These are phyloP conservation scores for Thelonectria discophora DNA, from an alignment of 2,329 filamentous ascomycete species.

Conservation along the genomic window DNA sequence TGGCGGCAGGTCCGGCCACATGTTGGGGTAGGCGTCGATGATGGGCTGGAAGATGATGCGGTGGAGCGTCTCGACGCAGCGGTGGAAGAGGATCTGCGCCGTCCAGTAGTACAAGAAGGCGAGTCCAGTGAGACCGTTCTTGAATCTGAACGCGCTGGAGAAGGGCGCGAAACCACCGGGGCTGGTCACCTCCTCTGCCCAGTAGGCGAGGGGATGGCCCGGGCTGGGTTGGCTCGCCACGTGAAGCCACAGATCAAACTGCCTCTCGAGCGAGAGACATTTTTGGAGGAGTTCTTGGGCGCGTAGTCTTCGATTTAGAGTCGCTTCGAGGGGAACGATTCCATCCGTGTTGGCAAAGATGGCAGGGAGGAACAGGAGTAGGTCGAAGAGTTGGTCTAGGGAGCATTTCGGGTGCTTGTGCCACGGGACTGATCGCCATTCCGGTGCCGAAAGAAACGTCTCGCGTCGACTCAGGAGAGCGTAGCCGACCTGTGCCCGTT, in stretches of 20 bases:
- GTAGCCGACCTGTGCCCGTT: conserved; percentile 51
- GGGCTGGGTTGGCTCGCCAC: conserved; percentile 41
- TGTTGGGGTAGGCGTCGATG: conserved; percentile 50
- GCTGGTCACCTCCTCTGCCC: conserved; percentile 48
- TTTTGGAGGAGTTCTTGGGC: conserved; percentile 59
- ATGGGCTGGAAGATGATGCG: conserved; percentile 55
- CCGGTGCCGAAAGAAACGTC: conserved; percentile 60
- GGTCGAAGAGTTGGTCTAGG: conserved; percentile 63
- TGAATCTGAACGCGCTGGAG: conserved; percentile 55
- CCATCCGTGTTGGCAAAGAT: conserved; percentile 58
- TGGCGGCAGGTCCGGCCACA: conserved; percentile 51
- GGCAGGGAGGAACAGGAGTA: conserved; percentile 56
- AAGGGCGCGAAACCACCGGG: conserved; percentile 53
- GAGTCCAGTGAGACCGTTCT: conserved; percentile 54
- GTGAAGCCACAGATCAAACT: conserved; percentile 59
- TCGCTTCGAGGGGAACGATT: conserved; percentile 51
- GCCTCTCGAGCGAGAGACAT: conserved; percentile 58
- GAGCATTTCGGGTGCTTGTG: conserved; percentile 59
- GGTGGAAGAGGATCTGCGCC: conserved; percentile 58
- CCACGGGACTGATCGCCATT: conserved; percentile 64
- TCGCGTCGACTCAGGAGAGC: conserved; percentile 60
- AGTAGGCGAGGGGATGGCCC: conserved; percentile 50
- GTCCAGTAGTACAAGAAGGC: conserved; percentile 65
- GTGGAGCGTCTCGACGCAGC: conserved; percentile 57
- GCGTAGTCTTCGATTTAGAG: conserved; percentile 52